Percentiles rank a stretch among this genome's conserved stretches.
phyloP scores from a whole-genome alignment of 345 rosid species.

The Euphorbia pulcherrima region DNA sequence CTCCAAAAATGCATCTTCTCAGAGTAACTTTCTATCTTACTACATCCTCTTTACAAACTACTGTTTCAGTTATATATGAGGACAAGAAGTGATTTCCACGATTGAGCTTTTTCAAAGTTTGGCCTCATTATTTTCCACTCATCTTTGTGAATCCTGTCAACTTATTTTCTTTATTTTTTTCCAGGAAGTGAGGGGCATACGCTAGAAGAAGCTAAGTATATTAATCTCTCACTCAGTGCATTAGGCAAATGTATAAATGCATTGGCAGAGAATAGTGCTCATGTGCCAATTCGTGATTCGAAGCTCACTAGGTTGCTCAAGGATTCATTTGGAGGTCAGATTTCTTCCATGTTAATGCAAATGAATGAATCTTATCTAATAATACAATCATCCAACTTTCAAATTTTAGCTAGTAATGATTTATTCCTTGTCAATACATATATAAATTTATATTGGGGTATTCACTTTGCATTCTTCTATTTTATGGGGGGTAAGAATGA shows the following conservation, averaged over 20 bases:
- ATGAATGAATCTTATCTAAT: slow-evolving; percentile 8
- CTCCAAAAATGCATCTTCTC: neutral
- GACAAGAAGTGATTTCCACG: neutral
- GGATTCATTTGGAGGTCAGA: slow-evolving; percentile 41
- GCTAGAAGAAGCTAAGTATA: slow-evolving; percentile 35
- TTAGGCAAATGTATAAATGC: slow-evolving; percentile 38
- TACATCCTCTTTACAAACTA: neutral
- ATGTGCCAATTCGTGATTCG: slow-evolving; percentile 39
- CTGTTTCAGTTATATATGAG: neutral
- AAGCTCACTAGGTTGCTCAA: slow-evolving; percentile 32
- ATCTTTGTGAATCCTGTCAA: neutral
- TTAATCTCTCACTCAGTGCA: slow-evolving; percentile 36
- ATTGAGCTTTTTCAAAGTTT: neutral
- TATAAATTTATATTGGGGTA: slow-evolving; percentile 5
- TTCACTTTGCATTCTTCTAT: neutral
- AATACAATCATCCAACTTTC: neutral
- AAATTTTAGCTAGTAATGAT: slow-evolving; percentile 11
- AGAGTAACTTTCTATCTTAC: neutral
- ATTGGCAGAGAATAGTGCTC: slow-evolving; percentile 32
- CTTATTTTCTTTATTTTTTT: neutral
- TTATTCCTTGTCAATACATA: neutral
- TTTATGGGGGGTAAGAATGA: neutral
- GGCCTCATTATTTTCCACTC: neutral
- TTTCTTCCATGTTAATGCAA: slow-evolving; percentile 16
- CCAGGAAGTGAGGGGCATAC: slow-evolving; percentile 37